Evolutionary conservation across 257 asterid genomes (phyloP).

Genomic region (Solanum sparsipilum): DNA sequence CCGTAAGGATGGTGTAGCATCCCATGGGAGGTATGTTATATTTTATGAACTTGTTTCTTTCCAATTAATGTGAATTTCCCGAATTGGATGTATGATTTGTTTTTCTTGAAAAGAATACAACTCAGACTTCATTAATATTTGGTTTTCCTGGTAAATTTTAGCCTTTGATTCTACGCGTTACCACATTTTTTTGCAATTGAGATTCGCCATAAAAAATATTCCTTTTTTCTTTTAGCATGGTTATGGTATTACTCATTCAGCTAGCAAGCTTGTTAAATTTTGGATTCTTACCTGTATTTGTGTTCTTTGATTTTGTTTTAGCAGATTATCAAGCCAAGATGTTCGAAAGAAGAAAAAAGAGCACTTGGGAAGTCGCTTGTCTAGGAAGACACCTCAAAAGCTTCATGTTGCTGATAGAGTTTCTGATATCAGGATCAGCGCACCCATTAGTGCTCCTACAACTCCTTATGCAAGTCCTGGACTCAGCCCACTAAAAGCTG

Average conservation of each 20-base stretch:
- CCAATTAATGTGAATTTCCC: neutral
- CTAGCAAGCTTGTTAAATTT: neutral
- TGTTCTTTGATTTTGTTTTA: slow-evolving; percentile 3
- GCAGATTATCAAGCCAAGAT: slow-evolving; percentile 35
- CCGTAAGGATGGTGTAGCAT: slow-evolving; percentile 11
- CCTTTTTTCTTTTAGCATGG: neutral
- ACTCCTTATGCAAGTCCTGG: slow-evolving; percentile 58
- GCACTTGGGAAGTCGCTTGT: slow-evolving; percentile 12
- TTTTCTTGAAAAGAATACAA: neutral
- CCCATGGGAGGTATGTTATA: slow-evolving; percentile 5
- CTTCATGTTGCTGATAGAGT: slow-evolving; percentile 11
- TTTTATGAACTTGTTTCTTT: neutral
- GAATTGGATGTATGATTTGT: neutral
- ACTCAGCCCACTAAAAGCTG: slow-evolving; percentile 25
- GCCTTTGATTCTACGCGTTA: neutral
- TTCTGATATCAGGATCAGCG: slow-evolving; percentile 7
- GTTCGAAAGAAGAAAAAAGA: slow-evolving; percentile 18
- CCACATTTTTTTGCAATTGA: neutral
- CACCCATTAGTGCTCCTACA: slow-evolving; percentile 51
- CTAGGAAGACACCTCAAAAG: slow-evolving; percentile 20
- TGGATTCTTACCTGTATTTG: neutral
- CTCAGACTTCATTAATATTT: neutral
- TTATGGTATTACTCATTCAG: neutral
- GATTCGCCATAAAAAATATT: neutral
- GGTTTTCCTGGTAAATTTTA: neutral